These are phyloP conservation scores for Sabuloglossum arenarium DNA, from an alignment of 495 filamentous ascomycete species.

Conservation along the genomic window DNA sequence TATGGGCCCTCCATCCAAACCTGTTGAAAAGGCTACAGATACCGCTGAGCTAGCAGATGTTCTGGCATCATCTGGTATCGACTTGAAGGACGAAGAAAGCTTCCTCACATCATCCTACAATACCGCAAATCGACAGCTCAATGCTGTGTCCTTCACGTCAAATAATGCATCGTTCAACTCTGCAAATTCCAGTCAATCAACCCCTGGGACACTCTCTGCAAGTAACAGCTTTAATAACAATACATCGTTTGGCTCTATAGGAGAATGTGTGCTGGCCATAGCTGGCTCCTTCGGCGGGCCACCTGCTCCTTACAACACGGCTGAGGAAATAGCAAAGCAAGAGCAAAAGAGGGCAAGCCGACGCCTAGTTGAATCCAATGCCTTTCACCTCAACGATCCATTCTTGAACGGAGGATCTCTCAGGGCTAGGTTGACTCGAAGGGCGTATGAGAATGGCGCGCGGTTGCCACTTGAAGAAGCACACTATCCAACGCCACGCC, in stretches of 20 bases:
- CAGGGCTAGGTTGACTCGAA: slow-evolving; percentile 23
- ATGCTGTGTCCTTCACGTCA: slow-evolving; percentile 9
- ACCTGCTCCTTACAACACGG: slow-evolving; percentile 18
- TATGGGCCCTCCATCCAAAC: slow-evolving; percentile 70
- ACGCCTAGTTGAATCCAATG: slow-evolving; percentile 23
- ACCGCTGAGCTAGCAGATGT: slow-evolving; percentile 58
- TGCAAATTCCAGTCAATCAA: not conserved
- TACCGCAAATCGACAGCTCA: slow-evolving; percentile 13
- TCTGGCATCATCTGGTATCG: slow-evolving; percentile 56
- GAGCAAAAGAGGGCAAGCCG: slow-evolving; percentile 26
- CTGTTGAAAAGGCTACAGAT: slow-evolving; percentile 44
- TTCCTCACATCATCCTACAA: slow-evolving; percentile 38
- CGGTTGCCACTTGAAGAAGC: slow-evolving; percentile 42
- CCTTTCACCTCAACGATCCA: slow-evolving; percentile 19
- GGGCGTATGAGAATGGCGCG: slow-evolving; percentile 32
- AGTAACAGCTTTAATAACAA: slow-evolving; percentile 27
- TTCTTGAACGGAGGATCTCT: slow-evolving; percentile 27
- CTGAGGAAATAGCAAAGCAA: slow-evolving; percentile 26
- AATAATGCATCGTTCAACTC: slow-evolving; percentile 21
- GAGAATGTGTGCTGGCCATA: not conserved
- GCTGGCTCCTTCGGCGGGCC: slow-evolving; percentile 35
- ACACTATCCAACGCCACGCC: not conserved
- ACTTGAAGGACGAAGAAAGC: slow-evolving; percentile 66
- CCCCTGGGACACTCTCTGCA: slow-evolving; percentile 12
- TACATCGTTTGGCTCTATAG: slow-evolving; percentile 28